A percentile compares a stretch with the other conserved stretches of the same genome.
Conservation (phyloP, 805 yeast species). For the Suhomyces kilbournensis region DNA sequence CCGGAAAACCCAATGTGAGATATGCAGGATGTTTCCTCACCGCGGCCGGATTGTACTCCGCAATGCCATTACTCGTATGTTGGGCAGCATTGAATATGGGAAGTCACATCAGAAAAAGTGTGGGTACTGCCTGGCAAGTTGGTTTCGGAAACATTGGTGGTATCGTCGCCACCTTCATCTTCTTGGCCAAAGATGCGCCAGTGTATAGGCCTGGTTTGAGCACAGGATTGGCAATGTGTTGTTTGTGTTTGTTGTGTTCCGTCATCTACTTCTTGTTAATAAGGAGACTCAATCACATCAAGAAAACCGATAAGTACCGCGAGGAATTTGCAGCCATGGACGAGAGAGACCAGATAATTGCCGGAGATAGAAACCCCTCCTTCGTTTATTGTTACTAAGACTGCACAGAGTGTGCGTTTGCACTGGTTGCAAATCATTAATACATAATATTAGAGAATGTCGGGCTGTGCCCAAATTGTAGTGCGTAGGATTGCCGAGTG, state of each 20-base stretch:
- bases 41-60: constrained; percentile 57
- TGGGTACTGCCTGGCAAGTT: constrained; percentile 58
- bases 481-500: no score
- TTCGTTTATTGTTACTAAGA: constrained; percentile 32
- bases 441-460: background rate
- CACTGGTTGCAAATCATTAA: background rate
- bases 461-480: no score
- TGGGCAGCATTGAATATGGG: constrained; percentile 63
- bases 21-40: constrained; percentile 65
- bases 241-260: constrained; percentile 38
- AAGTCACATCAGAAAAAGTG: constrained; percentile 60
- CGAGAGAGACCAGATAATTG: constrained; percentile 29
- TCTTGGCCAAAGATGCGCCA: constrained; percentile 57
- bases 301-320: constrained; percentile 24
- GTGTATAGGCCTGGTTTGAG: constrained; percentile 53
- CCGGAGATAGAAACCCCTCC: constrained; percentile 39
- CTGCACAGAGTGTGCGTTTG: background rate
- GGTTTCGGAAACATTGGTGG: constrained; percentile 78
- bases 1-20: constrained; percentile 36
- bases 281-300: constrained; percentile 17
- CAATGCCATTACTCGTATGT: constrained; percentile 69
- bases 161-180: constrained; percentile 58
- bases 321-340: constrained; percentile 22
- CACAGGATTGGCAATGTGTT: constrained; percentile 47
- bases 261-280: constrained; percentile 31